Evolutionary conservation across 192 early-diverging fungal genomes (phyloP).

Genomic region (Mortierella claussenii): DNA sequence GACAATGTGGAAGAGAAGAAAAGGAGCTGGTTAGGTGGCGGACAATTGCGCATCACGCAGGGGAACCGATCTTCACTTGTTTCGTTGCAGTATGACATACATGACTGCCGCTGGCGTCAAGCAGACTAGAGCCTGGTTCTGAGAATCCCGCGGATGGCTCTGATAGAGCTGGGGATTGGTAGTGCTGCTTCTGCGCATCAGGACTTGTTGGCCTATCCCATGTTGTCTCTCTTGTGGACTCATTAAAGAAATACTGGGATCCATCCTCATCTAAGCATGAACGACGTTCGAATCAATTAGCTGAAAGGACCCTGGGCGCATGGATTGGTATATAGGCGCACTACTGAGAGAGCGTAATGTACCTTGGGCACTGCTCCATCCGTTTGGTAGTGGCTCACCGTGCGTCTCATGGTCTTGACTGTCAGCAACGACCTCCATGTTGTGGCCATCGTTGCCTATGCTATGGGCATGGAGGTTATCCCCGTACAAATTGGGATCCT

Average conservation of each 20-base stretch:
- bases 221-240: slow-evolving; percentile 56
- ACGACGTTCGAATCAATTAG: too few relatives aligned
- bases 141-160: slow-evolving; percentile 1
- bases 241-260: slow-evolving; percentile 64
- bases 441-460: neutral
- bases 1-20: too few relatives aligned
- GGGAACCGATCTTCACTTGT: too few relatives aligned
- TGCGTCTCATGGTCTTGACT: neutral
- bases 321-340: too few relatives aligned
- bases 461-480: neutral
- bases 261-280: slow-evolving; percentile 56
- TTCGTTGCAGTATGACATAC: too few relatives aligned
- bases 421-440: slow-evolving; percentile 1
- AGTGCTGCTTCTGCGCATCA: neutral
- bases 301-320: too few relatives aligned
- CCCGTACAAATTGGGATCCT: neutral
- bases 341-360: slow-evolving; percentile 18
- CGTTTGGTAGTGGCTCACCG: slow-evolving; percentile 49
- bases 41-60: too few relatives aligned
- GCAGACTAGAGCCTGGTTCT: too few relatives aligned
- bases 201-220: slow-evolving; percentile 58
- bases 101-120: too few relatives aligned
- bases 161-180: neutral
- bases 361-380: slow-evolving; percentile 61
- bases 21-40: too few relatives aligned